A percentile compares a stretch with the other conserved stretches of the same genome.
These are phyloP conservation scores for Clonostachys byssicola DNA, from an alignment of 2,329 filamentous ascomycete species.

Conservation along the genomic window DNA sequence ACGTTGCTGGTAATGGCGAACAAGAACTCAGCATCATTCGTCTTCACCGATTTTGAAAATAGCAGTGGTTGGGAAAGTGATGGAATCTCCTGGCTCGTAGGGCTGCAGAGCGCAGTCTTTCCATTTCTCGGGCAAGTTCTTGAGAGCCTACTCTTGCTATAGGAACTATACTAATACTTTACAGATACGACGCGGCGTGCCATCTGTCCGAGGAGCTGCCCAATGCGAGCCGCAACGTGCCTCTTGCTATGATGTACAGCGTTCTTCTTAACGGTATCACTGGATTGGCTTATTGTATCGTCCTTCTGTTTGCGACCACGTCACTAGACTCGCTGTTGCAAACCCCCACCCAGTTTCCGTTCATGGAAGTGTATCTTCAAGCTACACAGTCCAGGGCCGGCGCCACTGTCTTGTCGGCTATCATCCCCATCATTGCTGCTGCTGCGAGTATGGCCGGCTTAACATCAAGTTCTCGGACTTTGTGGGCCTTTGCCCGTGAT, in stretches of 20 bases:
- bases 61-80: no score
- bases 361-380: conserved; percentile 32
- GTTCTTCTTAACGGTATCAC: conserved; percentile 36
- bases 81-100: no score
- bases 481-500: conserved; percentile 34
- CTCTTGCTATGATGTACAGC: conserved; percentile 11
- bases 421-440: conserved; percentile 16
- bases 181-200: no score
- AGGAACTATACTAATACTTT: no score
- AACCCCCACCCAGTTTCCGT: conserved; percentile 34
- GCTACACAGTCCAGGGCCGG: conserved; percentile 15
- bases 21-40: no score
- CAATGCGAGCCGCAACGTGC: no score
- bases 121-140: no score
- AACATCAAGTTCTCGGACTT: conserved; percentile 26
- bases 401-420: conserved; percentile 19
- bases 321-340: conserved; percentile 30
- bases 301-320: conserved; percentile 34
- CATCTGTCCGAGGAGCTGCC: no score
- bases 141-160: no score
- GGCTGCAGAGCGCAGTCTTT: no score
- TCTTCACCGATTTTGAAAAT: no score
- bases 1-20: no score
- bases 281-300: conserved; percentile 15
- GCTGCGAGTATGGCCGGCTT: conserved; percentile 22